Conservation (phyloP, 495 filamentous ascomycete genomes). For the Aspergillus bertholletiae region DNA sequence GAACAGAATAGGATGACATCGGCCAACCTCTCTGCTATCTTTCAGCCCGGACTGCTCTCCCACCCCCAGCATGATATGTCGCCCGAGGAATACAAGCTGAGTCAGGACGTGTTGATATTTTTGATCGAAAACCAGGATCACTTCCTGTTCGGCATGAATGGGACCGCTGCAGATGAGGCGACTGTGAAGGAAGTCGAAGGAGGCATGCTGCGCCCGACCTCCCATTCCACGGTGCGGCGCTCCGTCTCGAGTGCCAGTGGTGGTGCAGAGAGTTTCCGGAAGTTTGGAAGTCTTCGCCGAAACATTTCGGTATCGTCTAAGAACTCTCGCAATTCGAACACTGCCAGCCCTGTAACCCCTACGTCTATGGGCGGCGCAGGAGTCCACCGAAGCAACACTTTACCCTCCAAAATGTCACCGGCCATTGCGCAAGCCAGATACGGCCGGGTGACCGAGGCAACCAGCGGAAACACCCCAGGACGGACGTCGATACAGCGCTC, state of each 20-base stretch:
- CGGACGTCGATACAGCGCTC: conserved; percentile 32
- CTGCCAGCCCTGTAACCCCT: conserved; percentile 67
- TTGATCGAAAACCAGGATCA: conserved; percentile 94
- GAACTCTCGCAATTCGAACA: conserved; percentile 69
- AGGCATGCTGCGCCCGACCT: conserved; percentile 51
- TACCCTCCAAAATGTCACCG: conserved; percentile 90
- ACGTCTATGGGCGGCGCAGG: conserved; percentile 56
- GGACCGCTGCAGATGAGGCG: conserved; percentile 82
- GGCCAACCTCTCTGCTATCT: conserved; percentile 93
- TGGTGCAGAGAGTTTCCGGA: conserved; percentile 79
- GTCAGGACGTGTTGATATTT: conserved; percentile 96
- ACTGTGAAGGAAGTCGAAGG: conserved; percentile 81
- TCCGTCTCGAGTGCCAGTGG: conserved; percentile 85
- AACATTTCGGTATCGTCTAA: conserved; percentile 77
- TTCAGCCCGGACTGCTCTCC: conserved; percentile 93
- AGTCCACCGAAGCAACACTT: conserved; percentile 86
- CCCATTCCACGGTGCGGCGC: conserved; percentile 59
- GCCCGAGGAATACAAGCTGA: conserved; percentile 87
- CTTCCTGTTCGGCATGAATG: conserved; percentile 91
- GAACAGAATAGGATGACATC: conserved; percentile 97
- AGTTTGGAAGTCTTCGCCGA: conserved; percentile 65
- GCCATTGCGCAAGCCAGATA: conserved; percentile 57
- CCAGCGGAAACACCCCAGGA: conserved; percentile 27
- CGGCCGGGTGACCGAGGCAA: conserved; percentile 35
- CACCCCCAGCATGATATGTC: conserved; percentile 95